phyloP scores from a whole-genome alignment of 495 filamentous ascomycete species.

The Lasiosphaeria ovina region DNA sequence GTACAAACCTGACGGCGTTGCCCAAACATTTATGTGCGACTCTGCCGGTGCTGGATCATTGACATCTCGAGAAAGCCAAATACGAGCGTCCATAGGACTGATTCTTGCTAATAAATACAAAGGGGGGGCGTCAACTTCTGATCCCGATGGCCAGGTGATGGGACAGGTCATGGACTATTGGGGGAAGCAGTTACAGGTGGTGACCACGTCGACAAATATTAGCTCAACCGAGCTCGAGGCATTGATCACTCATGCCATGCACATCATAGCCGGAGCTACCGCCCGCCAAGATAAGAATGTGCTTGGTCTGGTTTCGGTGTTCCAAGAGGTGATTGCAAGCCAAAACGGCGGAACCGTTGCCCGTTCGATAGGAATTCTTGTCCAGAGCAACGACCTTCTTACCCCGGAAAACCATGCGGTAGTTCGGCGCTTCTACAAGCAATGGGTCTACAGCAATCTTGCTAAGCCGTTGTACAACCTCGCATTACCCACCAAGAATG shows the following conservation, averaged over 20 bases:
- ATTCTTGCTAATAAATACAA: slow-evolving; percentile 40
- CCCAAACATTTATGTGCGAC: slow-evolving; percentile 27
- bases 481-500: slow-evolving; percentile 22
- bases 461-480: slow-evolving; percentile 28
- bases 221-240: slow-evolving; percentile 20
- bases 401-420: slow-evolving; percentile 30
- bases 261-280: slow-evolving; percentile 28
- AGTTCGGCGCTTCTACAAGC: slow-evolving; percentile 33
- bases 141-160: slow-evolving; percentile 28
- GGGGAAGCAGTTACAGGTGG: slow-evolving; percentile 19
- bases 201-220: slow-evolving; percentile 10
- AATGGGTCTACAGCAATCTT: slow-evolving; percentile 33
- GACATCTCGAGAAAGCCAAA: slow-evolving; percentile 16
- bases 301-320: slow-evolving; percentile 16
- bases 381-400: slow-evolving; percentile 25
- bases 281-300: slow-evolving; percentile 31
- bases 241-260: slow-evolving; percentile 25
- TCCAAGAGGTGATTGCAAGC: slow-evolving; percentile 22
- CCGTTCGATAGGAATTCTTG: slow-evolving; percentile 27
- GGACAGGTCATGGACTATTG: slow-evolving; percentile 23
- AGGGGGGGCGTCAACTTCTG: slow-evolving; percentile 23
- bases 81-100: slow-evolving; percentile 28
- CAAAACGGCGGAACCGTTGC: slow-evolving; percentile 28
- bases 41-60: slow-evolving; percentile 12
- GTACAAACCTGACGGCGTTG: slow-evolving; percentile 27